Evolutionary conservation across 441 rosid genomes (phyloP), one percentile per base, ranked within the genome.

Genomic region (Corymbia calophylla): DNA sequence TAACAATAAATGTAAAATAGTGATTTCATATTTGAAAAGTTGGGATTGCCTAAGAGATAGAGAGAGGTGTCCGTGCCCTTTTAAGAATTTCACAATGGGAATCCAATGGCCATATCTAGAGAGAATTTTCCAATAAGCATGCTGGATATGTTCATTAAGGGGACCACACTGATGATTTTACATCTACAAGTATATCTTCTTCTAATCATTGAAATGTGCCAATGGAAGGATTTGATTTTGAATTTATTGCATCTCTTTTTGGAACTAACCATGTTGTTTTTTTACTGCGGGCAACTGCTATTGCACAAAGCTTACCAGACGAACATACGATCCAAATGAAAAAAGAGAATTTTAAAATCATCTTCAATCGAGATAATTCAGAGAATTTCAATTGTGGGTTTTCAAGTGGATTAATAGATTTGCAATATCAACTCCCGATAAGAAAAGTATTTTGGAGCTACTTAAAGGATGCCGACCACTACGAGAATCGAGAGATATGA

Each of bases 341-440:
- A 14, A 29, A 15, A 64, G 70, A n/a, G 18, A 14, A n/a, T 5
- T 0, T 7, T 0, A 64, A 64, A 19, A 64, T 15, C 15, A n/a
- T 17, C 3, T 64, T 64, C 10, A 3, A 15, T n/a, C 0, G 10
- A 14, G 19, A 2, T 5, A 0, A n/a, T 64, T 64, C 4, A 15
- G 9, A 64, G 35, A 31, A n/a, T 64, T 64, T 64, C 0, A 15
- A 1, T 14, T 7, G 10, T 64, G 70, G 5, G 1, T 64, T 64
- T 64, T n/a, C 0, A 64, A 62, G 68, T 14, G 68, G 0, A 29
- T 13, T 29, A 62, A 62, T n/a, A 29, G 15, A 14, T 18, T 8
- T 3, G 18, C n/a, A 29, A 0, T 31, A 62, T 62, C 8, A 29
- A 18, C 68, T 62, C 16, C 1, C 1, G 0, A 32, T 8, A 62